Evolutionary conservation across 257 asterid species (phyloP).

Genomic region (Echium plantagineum): DNA sequence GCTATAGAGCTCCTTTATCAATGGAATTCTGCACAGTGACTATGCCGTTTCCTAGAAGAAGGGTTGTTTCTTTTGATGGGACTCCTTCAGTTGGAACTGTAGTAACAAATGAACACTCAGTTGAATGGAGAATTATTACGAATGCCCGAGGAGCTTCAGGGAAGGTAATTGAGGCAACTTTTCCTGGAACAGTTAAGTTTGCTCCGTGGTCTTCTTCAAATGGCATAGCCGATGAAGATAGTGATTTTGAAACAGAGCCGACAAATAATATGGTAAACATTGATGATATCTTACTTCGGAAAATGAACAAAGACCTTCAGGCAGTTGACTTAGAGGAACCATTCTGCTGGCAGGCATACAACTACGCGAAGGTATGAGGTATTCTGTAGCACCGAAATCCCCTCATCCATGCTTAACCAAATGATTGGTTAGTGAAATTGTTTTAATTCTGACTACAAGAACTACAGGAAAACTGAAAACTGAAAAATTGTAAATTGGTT

Average conservation of each 20-base stretch:
- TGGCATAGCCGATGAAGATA: slow-evolving; percentile 55
- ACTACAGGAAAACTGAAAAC: not conserved
- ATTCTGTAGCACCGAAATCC: slow-evolving; percentile 4
- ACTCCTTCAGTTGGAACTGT: slow-evolving; percentile 91
- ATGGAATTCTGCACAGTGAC: slow-evolving; percentile 81
- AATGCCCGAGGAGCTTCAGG: slow-evolving; percentile 74
- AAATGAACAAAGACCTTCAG: slow-evolving; percentile 80
- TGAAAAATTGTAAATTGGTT: too few relatives aligned
- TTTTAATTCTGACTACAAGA: not conserved
- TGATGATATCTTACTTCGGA: slow-evolving; percentile 75
- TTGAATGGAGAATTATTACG: slow-evolving; percentile 76
- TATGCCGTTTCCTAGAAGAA: slow-evolving; percentile 87
- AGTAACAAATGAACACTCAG: slow-evolving; percentile 53
- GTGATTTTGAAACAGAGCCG: slow-evolving; percentile 69
- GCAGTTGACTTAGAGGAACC: slow-evolving; percentile 93
- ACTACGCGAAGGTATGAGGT: slow-evolving; percentile 69
- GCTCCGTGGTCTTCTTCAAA: slow-evolving; percentile 58
- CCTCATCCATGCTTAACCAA: slow-evolving; percentile 1
- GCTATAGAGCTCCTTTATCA: slow-evolving; percentile 62
- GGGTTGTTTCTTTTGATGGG: slow-evolving; percentile 77
- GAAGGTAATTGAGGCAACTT: slow-evolving; percentile 80
- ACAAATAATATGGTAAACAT: slow-evolving; percentile 50
- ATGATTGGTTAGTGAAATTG: not conserved
- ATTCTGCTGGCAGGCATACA: slow-evolving; percentile 91
- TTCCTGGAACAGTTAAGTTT: slow-evolving; percentile 88